These are phyloP conservation scores for Cordia subcordata DNA, from an alignment of 257 asterid species.

Conservation along the genomic window DNA sequence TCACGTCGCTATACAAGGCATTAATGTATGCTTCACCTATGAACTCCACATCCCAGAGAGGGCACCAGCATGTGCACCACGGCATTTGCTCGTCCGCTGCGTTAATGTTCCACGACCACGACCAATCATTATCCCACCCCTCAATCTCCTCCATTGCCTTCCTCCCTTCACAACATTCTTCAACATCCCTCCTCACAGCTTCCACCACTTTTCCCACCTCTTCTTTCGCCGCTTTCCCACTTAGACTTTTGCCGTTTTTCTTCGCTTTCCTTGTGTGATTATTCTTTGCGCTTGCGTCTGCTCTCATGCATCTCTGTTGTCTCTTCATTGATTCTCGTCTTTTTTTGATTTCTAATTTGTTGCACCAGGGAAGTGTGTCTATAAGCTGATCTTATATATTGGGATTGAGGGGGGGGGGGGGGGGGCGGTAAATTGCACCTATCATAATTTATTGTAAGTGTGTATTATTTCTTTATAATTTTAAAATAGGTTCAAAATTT, in stretches of 20 bases:
- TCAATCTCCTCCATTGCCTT: constrained; percentile 1
- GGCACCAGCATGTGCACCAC: constrained; percentile 56
- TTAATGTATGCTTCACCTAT: constrained; percentile 30
- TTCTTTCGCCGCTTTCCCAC: constrained; percentile 4
- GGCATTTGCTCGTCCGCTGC: constrained; percentile 45
- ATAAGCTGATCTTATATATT: no score
- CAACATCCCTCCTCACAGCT: constrained; percentile 4
- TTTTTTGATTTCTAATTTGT: no score
- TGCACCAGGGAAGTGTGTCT: no score
- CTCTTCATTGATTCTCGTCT: not conserved
- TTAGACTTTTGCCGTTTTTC: constrained; percentile 10
- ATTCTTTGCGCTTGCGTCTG: not conserved
- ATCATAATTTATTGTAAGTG: no score
- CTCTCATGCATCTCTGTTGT: not conserved
- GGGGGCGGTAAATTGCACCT: no score
- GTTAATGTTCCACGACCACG: constrained; percentile 20
- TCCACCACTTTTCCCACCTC: constrained; percentile 1
- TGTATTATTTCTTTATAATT: no score
- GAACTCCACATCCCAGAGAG: constrained; percentile 49
- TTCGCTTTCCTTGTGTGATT: not conserved
- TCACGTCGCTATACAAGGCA: constrained; percentile 35
- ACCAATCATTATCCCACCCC: constrained; percentile 23
- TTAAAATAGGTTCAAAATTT: no score
- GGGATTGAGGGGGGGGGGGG: no score
- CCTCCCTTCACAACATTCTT: constrained; percentile 2